Evolutionary conservation across 441 rosid genomes (phyloP), one percentile per base, ranked within the genome.

Genomic region (Erodium moschatum): DNA sequence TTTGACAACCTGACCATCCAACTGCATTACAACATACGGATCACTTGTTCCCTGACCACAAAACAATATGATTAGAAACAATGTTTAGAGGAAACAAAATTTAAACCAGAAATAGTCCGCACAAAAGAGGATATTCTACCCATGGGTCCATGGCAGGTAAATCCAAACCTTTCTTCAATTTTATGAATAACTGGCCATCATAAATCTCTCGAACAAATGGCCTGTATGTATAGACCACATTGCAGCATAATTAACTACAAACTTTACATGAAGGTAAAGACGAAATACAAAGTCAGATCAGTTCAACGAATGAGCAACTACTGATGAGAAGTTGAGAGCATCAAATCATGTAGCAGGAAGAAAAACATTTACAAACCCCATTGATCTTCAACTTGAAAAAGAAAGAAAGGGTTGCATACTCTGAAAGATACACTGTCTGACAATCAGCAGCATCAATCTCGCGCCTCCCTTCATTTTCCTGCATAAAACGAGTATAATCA

Each of bases 71-170:
- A 27, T 24, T 44, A 20, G 64, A 20, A 54, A 0, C 65, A 33
- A 52, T 9, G 15, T 24, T 69, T 38, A 69, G 35, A 10, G 65
- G 69, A 38, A 71, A 21, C 7, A 16, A 67, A 62, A 11, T n/a
- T 19, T 24, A 24, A 3, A 20, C 16, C 15, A 5, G 54, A 67
- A 44, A 58, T 29, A 74, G 27, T 64, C 19, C 70, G 42, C 67
- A 67, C 3, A 62, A 18, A 48, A 4, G 5, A 70, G 9, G 65
- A 64, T 18, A 46, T 71, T 84, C 29, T 71, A 90, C 95, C 98
- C 97, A 93, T 52, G 92, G 97, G 83, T 91, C 98, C 93, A 93
- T 85, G 63, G 92, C 92, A 72, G 97, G 98, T 16, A 93, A 85
- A 70, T 85, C 71, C 68, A 85, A 61, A 31, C 97, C 96, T 77